Percentiles rank a stretch among this genome's conserved stretches.
These are phyloP conservation scores for Fusarium albidum DNA, from an alignment of 2,329 filamentous ascomycete genomes.

Conservation along the genomic window DNA sequence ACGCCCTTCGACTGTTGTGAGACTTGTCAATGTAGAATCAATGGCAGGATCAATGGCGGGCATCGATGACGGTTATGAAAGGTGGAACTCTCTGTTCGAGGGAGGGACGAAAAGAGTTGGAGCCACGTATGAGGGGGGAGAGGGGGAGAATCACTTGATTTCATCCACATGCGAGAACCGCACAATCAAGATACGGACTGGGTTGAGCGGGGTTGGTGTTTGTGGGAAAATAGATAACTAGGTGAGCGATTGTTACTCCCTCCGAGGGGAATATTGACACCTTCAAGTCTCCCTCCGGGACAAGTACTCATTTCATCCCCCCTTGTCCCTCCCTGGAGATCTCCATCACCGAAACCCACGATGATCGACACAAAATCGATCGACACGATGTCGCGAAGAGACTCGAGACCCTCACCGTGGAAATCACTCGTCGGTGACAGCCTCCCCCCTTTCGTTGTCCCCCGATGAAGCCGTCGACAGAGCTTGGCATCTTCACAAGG, in stretches of 20 bases:
- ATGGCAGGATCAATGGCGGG: slow-evolving; percentile 9
- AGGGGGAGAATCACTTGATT: slow-evolving; percentile 28
- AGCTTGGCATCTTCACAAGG: slow-evolving; percentile 3
- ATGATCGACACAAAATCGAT: slow-evolving; percentile 22
- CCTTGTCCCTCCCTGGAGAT: slow-evolving; percentile 24
- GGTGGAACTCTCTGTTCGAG: slow-evolving; percentile 14
- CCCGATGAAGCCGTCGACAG: slow-evolving; percentile 4
- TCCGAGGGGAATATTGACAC: slow-evolving; percentile 23
- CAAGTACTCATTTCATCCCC: slow-evolving; percentile 24
- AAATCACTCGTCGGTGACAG: slow-evolving; percentile 15
- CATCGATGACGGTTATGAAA: slow-evolving; percentile 10
- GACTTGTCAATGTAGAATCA: background rate
- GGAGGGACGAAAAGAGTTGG: slow-evolving; percentile 1
- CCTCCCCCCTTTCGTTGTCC: background rate
- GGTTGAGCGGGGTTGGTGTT: slow-evolving; percentile 2
- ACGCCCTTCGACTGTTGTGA: slow-evolving; percentile 58
- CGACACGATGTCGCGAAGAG: slow-evolving; percentile 13
- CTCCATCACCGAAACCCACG: slow-evolving; percentile 6
- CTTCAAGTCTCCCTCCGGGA: slow-evolving; percentile 25
- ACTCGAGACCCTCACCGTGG: slow-evolving; percentile 10
- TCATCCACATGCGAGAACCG: slow-evolving; percentile 28
- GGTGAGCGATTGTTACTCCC: slow-evolving; percentile 19
- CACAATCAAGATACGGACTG: slow-evolving; percentile 20
- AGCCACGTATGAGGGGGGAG: slow-evolving; percentile 12
- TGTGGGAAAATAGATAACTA: slow-evolving; percentile 21